These are phyloP conservation scores for Parascedosporium putredinis DNA, from an alignment of 2,329 filamentous ascomycete species.

Conservation along the genomic window DNA sequence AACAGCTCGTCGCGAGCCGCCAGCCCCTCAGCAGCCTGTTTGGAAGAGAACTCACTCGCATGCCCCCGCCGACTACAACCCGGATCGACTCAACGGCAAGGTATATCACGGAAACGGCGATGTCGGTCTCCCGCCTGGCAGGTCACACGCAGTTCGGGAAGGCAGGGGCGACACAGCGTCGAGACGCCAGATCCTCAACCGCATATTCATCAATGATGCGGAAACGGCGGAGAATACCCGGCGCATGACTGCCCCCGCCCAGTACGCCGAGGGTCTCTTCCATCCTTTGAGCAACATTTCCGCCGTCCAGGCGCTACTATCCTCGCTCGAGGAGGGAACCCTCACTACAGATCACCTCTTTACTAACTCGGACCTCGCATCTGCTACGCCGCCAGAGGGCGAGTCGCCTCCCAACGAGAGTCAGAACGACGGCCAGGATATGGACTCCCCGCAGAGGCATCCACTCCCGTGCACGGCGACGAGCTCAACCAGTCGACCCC, in stretches of 20 bases:
- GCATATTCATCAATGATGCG: constrained; percentile 29
- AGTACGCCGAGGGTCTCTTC: constrained; percentile 18
- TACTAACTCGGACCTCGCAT: neutral
- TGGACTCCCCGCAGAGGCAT: neutral
- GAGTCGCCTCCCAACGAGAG: neutral
- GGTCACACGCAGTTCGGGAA: constrained; percentile 44
- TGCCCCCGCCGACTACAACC: constrained; percentile 53
- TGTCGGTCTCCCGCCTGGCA: constrained; percentile 50
- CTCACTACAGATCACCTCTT: neutral
- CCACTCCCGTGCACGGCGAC: neutral
- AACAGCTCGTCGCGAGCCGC: constrained; percentile 63
- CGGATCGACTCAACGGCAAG: constrained; percentile 54
- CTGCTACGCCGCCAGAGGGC: constrained; percentile 1
- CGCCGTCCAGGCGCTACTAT: constrained; percentile 5
- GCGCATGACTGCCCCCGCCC: constrained; percentile 3
- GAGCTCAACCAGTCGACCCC: neutral
- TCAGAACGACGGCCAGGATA: neutral
- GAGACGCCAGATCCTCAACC: constrained; percentile 49
- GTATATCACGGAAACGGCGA: constrained; percentile 52
- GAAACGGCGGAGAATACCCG: constrained; percentile 6
- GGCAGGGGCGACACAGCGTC: constrained; percentile 50
- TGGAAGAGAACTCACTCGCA: constrained; percentile 55
- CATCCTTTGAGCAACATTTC: constrained; percentile 8
- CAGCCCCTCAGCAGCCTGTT: constrained; percentile 68
- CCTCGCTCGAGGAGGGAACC: constrained; percentile 3